Evolutionary conservation across 2,329 filamentous ascomycete genomes (phyloP).

Genomic region (Alternaria angustiovoidea): DNA sequence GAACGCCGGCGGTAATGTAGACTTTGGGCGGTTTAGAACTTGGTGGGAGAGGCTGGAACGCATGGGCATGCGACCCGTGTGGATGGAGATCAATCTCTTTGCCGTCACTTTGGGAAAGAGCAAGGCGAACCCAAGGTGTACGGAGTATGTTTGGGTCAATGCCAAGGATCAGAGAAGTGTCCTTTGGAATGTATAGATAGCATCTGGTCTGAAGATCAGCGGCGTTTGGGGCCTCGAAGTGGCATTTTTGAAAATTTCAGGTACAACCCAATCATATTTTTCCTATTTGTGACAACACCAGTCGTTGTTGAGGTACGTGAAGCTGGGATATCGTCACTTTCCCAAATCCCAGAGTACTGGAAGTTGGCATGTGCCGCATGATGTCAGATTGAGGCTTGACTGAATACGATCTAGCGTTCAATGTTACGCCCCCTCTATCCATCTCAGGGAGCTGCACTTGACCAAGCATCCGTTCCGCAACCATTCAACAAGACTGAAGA

Average conservation of each 20-base stretch:
- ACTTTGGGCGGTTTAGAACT: constrained; percentile 38
- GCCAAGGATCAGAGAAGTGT: constrained; percentile 39
- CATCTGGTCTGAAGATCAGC: background rate
- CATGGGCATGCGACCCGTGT: constrained; percentile 46
- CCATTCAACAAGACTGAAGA: background rate
- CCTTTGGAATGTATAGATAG: constrained; percentile 33
- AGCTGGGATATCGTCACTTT: background rate
- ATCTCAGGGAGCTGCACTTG: background rate
- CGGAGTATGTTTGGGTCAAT: constrained; percentile 48
- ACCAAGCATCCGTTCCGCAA: background rate
- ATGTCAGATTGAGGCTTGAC: background rate
- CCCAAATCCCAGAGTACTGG: background rate
- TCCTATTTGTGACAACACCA: background rate
- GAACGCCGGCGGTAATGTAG: constrained; percentile 25
- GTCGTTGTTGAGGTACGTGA: background rate
- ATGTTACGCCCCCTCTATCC: background rate
- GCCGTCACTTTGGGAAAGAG: constrained; percentile 36
- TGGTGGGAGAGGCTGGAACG: constrained; percentile 47
- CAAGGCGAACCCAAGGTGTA: constrained; percentile 43
- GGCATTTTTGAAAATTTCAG: background rate
- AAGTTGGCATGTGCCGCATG: background rate
- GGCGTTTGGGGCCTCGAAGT: background rate
- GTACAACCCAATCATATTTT: background rate
- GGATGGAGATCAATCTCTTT: constrained; percentile 47
- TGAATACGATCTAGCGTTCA: background rate